A percentile compares a stretch with the other conserved stretches of the same genome.
Conservation (phyloP, 108 stramenopile genomes). For the Mediolabrus comicus region DNA sequence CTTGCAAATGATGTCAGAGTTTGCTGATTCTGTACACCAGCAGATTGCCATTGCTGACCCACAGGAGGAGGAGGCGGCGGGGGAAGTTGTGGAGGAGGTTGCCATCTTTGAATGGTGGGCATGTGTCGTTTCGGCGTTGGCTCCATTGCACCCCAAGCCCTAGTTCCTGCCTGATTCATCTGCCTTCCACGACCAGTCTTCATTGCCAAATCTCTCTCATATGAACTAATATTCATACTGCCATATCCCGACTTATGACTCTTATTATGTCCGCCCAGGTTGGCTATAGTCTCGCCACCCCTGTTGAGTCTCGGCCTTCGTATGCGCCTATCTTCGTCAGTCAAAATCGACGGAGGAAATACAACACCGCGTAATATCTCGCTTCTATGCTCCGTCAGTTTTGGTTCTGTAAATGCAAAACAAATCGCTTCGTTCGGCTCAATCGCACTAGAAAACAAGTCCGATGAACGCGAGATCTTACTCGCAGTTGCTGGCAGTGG, state of each 20-base stretch:
- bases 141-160: conserved; percentile 87
- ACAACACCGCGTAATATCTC: conserved; percentile 66
- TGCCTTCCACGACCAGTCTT: conserved; percentile 71
- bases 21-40: conserved; percentile 35
- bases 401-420: conserved; percentile 81
- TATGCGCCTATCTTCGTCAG: conserved; percentile 70
- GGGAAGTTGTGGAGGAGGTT: conserved; percentile 29
- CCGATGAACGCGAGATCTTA: conserved; percentile 51
- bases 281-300: conserved; percentile 82
- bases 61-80: conserved; percentile 33
- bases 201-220: conserved; percentile 77
- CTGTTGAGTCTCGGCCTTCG: conserved; percentile 77
- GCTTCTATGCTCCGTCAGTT: conserved; percentile 70
- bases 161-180: conserved; percentile 84
- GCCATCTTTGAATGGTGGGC: conserved; percentile 50
- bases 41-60: conserved; percentile 30
- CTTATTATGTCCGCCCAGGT: conserved; percentile 68
- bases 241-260: conserved; percentile 80
- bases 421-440: conserved; percentile 67
- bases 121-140: conserved; percentile 67
- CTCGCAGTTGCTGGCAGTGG: conserved; percentile 50
- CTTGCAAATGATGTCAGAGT: conserved; percentile 18
- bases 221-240: conserved; percentile 85
- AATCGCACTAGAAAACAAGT: conserved; percentile 59
- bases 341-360: conserved; percentile 56